Evolutionary conservation across 2,329 filamentous ascomycete species (phyloP).

Genomic region (Ophidiomyces ophidiicola): DNA sequence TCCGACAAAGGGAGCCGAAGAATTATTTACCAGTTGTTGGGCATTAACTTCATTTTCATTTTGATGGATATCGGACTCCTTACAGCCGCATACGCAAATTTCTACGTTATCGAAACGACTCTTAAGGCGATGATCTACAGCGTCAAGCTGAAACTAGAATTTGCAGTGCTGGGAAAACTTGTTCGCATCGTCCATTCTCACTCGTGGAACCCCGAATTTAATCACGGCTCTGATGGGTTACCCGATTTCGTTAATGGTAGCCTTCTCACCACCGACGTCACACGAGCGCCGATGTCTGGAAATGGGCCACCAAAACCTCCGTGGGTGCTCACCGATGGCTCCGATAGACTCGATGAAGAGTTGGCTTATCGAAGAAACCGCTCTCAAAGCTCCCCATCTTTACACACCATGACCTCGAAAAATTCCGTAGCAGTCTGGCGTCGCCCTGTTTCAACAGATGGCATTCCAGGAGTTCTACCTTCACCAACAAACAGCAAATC

Average conservation of each 20-base stretch:
- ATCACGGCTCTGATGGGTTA: conserved; percentile 24
- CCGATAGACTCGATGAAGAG: background rate
- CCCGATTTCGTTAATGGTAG: conserved; percentile 37
- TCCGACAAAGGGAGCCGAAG: conserved; percentile 32
- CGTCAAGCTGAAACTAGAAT: conserved; percentile 41
- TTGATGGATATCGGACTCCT: conserved; percentile 35
- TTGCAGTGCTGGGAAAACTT: conserved; percentile 37
- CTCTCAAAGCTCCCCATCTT: too few species aligned
- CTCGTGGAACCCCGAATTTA: conserved; percentile 29
- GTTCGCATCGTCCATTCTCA: conserved; percentile 32
- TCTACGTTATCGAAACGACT: conserved; percentile 38
- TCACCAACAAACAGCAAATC: conserved; percentile 5
- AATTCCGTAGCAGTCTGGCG: background rate
- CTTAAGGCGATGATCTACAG: conserved; percentile 38
- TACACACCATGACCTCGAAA: too few species aligned
- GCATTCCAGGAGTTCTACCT: conserved; percentile 8
- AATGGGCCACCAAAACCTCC: conserved; percentile 12
- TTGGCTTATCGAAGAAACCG: too few species aligned
- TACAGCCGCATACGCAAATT: conserved; percentile 33
- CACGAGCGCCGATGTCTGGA: conserved; percentile 22
- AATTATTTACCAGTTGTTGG: conserved; percentile 39
- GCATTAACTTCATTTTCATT: conserved; percentile 40
- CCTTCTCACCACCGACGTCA: conserved; percentile 33
- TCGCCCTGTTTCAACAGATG: background rate
- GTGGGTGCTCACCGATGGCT: conserved; percentile 9